A percentile compares a stretch with the other conserved stretches of the same genome.
These are phyloP conservation scores for Suillus cothurnatus DNA, from an alignment of 768 basidiomycete genomes.

Conservation along the genomic window DNA sequence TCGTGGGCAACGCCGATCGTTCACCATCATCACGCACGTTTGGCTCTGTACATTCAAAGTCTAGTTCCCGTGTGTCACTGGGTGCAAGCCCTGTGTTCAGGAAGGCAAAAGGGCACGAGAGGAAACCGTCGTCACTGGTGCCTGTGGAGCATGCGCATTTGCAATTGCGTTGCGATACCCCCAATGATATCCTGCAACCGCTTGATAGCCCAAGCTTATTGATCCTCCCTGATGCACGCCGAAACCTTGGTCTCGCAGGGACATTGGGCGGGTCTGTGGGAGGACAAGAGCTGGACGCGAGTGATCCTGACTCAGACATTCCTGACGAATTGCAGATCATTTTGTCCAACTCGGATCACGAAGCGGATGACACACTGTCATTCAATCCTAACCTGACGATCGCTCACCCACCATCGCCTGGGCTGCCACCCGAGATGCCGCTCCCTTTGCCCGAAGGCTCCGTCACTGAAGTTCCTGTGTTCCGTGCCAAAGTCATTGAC, in stretches of 20 bases:
- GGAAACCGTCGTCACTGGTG: constrained; percentile 29
- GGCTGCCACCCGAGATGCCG: constrained; percentile 44
- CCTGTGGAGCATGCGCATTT: constrained; percentile 18
- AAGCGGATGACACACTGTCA: constrained; percentile 45
- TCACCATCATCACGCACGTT: constrained; percentile 40
- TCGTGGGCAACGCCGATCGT: constrained; percentile 24
- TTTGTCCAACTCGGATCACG: constrained; percentile 44
- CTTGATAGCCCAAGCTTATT: constrained; percentile 32
- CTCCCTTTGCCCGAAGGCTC: constrained; percentile 33
- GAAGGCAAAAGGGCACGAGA: constrained; percentile 24
- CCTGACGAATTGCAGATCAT: constrained; percentile 75
- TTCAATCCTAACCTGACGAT: constrained; percentile 16
- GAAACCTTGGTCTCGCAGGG: constrained; percentile 62
- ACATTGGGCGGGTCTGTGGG: constrained; percentile 67
- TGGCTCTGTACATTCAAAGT: constrained; percentile 37
- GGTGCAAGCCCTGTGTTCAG: constrained; percentile 38
- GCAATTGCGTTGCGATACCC: constrained; percentile 1
- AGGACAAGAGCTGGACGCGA: constrained; percentile 49
- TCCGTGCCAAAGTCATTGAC: constrained; percentile 48
- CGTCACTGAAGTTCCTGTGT: constrained; percentile 36
- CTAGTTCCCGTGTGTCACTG: constrained; percentile 24
- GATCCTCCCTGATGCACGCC: constrained; percentile 52
- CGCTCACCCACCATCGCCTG: constrained; percentile 32
- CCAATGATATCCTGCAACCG: background rate
- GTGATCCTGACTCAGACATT: constrained; percentile 79